Base-by-base conservation (phyloP, 805 yeast genomes). In the Starmerella vaccinii region DNA sequence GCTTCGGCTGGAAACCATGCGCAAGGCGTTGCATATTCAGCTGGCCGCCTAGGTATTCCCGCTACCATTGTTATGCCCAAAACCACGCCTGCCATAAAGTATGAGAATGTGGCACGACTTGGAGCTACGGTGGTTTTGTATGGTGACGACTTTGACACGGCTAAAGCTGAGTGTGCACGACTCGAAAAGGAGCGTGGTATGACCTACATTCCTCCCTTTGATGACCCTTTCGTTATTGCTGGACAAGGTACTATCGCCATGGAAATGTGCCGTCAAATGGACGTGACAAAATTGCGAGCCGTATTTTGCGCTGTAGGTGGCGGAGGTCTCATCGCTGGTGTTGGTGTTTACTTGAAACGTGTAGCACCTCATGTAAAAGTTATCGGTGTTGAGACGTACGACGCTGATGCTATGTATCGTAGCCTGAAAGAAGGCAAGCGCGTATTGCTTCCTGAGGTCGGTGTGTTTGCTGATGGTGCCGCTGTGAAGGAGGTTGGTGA, bases 1-100 rank as follows among this genome's bases (percentile, higher is more conserved):
- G 92, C 97, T 62, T 87, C 97, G 27, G 99, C 99, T 4, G 99
- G 99, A 32, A 92, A 92, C 67, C 99, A 92, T 61, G 99, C 99
- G 1, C 99, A 92, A 65, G 99, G 99, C 58, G 97, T 92, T 13
- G 98, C 98, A 0, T 90, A 69, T 65, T 83, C 95, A 21, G 95
- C 97, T 4, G 80, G 78, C 53, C 78, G 82, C 53, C 71, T 92
- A 62, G 82, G 82, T 24, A 87, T 92, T 48, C 92, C 95, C 3
- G 90, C 97, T 4, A 90, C 97, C 5, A 92, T 92, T 49, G 97
- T 92, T 42, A 92, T 92, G 99, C 99, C 99, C 2, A 81, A 86
- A 2, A 90, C 94, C 2, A 92, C 98, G 0, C 98, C 99, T 2
- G 80, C 90, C 13, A 94, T 92, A 70, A 92, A 92, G 67, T 92